Evolutionary conservation across 768 basidiomycete species (phyloP), one percentile per base, ranked within the genome.

Genomic region (Boletus barrowsii): DNA sequence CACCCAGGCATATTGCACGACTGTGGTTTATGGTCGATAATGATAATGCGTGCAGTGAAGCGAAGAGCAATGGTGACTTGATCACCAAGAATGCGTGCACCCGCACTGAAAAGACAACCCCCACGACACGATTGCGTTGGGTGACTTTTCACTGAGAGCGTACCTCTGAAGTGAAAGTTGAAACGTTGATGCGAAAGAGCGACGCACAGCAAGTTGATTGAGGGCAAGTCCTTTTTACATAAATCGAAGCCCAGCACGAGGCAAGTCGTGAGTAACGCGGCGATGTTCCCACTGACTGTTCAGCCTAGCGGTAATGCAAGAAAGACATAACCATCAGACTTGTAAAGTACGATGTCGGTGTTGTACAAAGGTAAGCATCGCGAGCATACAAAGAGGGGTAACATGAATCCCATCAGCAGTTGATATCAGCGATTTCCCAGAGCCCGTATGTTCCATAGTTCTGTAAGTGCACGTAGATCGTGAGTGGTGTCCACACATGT

Each of bases 401-500:
- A 32, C 22, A 26, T 3, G 14, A n/a, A 26, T 10, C 24, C 18
- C 30, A 13, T 54, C 42, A 54, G 20, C 62, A 67, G 18, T n/a
- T 41, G 3, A 0, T 10, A 35, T 67, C 65, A 4, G 60, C 51
- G n/a, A 64, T 58, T 40, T 64, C 59, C 68, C 65, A 62, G 46
- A 55, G 39, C 17, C 64, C 70, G 47, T 65, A 58, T n/a, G 57
- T 40, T 32, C 66, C 59, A 29, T 5, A 10, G 18, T 53, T 50
- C 59, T 62, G 46, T 29, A 10, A 14, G 20, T 33, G 13, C 3
- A 22, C 20, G 15, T 45, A 9, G 3, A 36, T 17, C 18, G 29
- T 48, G n/a, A 54, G 45, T 5, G 4, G 5, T 11, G 20, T 32
- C 36, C 24, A 49, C 8, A 18, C 7, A 47, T 3, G 10, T 3